Conservation (phyloP, 1,139 yeast genomes). For the Kurtzmaniella quercitrusa region DNA sequence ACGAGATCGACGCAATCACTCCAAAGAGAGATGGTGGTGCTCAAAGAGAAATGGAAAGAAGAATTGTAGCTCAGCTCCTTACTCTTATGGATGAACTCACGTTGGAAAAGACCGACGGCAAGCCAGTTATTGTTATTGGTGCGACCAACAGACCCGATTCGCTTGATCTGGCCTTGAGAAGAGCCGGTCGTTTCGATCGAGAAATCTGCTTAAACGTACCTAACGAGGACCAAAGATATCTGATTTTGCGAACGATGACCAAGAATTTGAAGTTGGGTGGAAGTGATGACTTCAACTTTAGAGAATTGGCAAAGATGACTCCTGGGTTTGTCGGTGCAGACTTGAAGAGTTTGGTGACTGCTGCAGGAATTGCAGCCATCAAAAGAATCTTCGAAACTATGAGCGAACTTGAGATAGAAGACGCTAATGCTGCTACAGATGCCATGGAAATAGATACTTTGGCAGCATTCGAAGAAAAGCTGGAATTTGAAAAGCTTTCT, state of each 20-base stretch:
- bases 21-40: conserved; percentile 97
- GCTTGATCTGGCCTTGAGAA: conserved; percentile 43
- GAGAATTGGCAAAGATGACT: conserved; percentile 79
- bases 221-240: conserved; percentile 74
- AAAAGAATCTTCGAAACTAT: conserved; percentile 71
- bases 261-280: conserved; percentile 54
- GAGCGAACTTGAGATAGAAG: conserved; percentile 33
- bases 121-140: conserved; percentile 66
- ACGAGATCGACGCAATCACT: conserved; percentile 96
- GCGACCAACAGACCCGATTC: conserved; percentile 51
- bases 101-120: conserved; percentile 82
- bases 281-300: conserved; percentile 52
- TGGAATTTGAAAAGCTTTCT: conserved; percentile 45
- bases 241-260: conserved; percentile 75
- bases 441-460: conserved; percentile 44
- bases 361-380: conserved; percentile 94
- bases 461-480: conserved; percentile 24
- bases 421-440: conserved; percentile 15
- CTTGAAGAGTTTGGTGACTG: conserved; percentile 86
- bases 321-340: conserved; percentile 99
- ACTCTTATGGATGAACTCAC: conserved; percentile 93
- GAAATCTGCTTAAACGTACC: conserved; percentile 79
- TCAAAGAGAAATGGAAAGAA: conserved; percentile 95
- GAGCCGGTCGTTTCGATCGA: conserved; percentile 49
- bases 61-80: conserved; percentile 91